These are phyloP conservation scores for Leccinum aurantiacum DNA, from an alignment of 768 basidiomycete species.

Conservation along the genomic window DNA sequence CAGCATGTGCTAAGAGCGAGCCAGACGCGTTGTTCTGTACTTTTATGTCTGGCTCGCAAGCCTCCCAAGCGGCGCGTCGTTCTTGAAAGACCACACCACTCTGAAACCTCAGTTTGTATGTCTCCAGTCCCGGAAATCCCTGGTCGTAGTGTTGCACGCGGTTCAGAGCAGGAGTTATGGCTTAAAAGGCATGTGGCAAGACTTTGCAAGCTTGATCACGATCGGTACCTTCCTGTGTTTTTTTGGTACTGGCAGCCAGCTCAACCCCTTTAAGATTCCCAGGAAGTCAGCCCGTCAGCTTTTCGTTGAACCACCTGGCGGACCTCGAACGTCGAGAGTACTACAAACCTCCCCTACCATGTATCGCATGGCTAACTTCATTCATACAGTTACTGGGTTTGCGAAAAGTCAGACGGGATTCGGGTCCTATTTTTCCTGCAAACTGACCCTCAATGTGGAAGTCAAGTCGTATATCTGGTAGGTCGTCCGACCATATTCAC, in stretches of 20 bases:
- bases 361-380: conserved; percentile 15
- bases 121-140: conserved; percentile 71
- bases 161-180: conserved; percentile 64
- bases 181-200: conserved; percentile 61
- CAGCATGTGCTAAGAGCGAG: background rate
- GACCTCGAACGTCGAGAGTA: conserved; percentile 86
- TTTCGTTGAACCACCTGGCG: conserved; percentile 63
- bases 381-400: conserved; percentile 88
- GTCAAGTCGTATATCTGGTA: conserved; percentile 75
- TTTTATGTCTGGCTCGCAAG: background rate
- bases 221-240: conserved; percentile 47
- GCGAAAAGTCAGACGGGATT: conserved; percentile 97
- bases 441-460: conserved; percentile 50
- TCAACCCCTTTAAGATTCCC: conserved; percentile 65
- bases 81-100: background rate
- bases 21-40: conserved; percentile 4
- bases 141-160: conserved; percentile 52
- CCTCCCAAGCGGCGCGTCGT: background rate
- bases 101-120: conserved; percentile 31
- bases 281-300: conserved; percentile 95
- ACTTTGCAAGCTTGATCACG: conserved; percentile 63
- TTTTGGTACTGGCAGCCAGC: conserved; percentile 6
- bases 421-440: conserved; percentile 83
- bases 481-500: conserved; percentile 27
- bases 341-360: conserved; percentile 2